phyloP scores from a whole-genome alignment of 2,329 filamentous ascomycete genomes.

The Alternaria dauci region DNA sequence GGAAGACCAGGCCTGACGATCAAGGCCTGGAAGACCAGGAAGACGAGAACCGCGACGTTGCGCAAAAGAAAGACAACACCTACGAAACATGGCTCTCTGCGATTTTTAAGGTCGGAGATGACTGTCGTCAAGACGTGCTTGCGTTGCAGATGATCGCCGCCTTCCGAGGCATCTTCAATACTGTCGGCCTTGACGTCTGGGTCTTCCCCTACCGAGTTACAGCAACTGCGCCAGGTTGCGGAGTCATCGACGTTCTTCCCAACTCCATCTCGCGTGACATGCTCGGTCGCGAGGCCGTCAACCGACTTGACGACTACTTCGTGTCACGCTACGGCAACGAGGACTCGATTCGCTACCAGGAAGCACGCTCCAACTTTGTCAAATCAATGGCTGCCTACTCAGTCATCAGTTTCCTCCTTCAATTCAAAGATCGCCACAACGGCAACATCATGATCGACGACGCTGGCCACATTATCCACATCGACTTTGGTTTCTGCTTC shows the following conservation, averaged over 20 bases:
- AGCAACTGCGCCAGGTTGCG: conserved; percentile 94
- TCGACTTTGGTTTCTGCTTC: conserved; percentile 99
- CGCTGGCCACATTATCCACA: conserved; percentile 95
- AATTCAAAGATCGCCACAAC: conserved; percentile 99
- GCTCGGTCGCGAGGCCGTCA: conserved; percentile 97
- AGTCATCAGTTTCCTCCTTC: conserved; percentile 92
- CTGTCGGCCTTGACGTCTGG: conserved; percentile 92
- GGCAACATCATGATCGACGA: conserved; percentile 99
- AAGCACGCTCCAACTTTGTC: conserved; percentile 95
- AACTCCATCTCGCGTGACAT: conserved; percentile 99
- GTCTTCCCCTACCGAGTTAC: conserved; percentile 98
- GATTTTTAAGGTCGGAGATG: conserved; percentile 99
- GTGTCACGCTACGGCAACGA: conserved; percentile 96
- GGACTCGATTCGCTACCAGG: conserved; percentile 92
- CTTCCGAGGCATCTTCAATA: conserved; percentile 96
- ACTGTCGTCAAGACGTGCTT: conserved; percentile 95
- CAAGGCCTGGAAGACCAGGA: conserved; percentile 38
- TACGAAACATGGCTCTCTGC: conserved; percentile 99
- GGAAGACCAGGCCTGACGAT: conserved; percentile 71
- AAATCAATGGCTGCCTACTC: conserved; percentile 99
- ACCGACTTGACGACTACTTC: conserved; percentile 98
- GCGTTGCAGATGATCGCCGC: conserved; percentile 97
- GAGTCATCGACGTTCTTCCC: conserved; percentile 96
- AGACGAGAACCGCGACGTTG: conserved; percentile 43
- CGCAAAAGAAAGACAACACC: conserved; percentile 58